Conservation (phyloP, 2,329 filamentous ascomycete genomes). For the Colletotrichum euphorbiae region DNA sequence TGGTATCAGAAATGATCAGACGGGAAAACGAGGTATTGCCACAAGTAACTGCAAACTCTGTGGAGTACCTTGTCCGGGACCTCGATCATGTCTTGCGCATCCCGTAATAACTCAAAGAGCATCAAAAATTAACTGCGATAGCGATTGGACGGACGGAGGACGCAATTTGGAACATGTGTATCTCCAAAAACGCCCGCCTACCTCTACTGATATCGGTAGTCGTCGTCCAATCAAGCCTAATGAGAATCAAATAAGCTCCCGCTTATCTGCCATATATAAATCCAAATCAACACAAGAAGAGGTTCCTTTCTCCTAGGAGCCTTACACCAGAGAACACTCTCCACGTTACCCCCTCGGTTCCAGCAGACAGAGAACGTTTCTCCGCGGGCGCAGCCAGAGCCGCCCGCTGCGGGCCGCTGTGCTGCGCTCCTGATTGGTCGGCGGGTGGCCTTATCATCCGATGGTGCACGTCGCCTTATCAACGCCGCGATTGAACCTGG, state of each 20-base stretch:
- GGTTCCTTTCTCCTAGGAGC: conserved; percentile 34
- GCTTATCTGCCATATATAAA: conserved; percentile 33
- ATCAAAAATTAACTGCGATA: background rate
- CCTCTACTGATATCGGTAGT: background rate
- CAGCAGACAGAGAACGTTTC: conserved; percentile 17
- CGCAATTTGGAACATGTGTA: conserved; percentile 2
- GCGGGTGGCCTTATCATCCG: conserved; percentile 28
- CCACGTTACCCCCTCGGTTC: conserved; percentile 18
- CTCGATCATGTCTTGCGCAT: background rate
- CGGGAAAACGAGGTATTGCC: conserved; percentile 1
- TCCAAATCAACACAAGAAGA: no score
- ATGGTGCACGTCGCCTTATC: conserved; percentile 26
- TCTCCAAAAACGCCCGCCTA: background rate
- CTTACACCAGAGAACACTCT: conserved; percentile 3
- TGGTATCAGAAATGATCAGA: conserved; percentile 25
- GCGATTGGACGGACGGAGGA: background rate
- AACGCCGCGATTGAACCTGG: conserved; percentile 12
- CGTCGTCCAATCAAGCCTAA: conserved; percentile 15
- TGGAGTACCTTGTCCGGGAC: background rate
- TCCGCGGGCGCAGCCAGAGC: conserved; percentile 36
- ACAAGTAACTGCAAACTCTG: background rate
- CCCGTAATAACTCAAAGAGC: background rate
- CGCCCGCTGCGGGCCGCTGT: conserved; percentile 26
- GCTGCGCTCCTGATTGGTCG: conserved; percentile 21
- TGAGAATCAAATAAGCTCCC: conserved; percentile 19